phyloP scores from a whole-genome alignment of 2,329 filamentous ascomycete species.

The Waltergamsia citrina region DNA sequence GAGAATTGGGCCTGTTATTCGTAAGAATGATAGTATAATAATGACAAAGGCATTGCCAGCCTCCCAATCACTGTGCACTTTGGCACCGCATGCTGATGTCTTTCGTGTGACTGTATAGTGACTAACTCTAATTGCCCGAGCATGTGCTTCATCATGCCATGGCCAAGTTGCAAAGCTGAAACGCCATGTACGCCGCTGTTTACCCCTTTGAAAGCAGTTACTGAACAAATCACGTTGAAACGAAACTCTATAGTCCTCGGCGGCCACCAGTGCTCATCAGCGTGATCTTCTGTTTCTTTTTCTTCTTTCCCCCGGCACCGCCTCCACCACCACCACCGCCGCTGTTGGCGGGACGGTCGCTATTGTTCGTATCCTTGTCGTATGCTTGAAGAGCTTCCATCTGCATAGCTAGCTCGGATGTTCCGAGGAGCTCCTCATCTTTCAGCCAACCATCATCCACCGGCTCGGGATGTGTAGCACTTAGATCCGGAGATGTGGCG shows the following conservation, averaged over 20 bases:
- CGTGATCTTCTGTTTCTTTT: slow-evolving; percentile 65
- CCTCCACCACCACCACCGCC: slow-evolving; percentile 13
- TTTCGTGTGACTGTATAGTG: too few species aligned
- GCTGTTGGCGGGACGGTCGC: slow-evolving; percentile 1
- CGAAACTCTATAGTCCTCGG: slow-evolving; percentile 27
- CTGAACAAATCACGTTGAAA: too few species aligned
- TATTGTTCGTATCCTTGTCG: slow-evolving; percentile 9
- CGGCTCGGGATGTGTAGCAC: slow-evolving; percentile 18
- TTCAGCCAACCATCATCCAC: slow-evolving; percentile 77
- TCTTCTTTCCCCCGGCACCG: slow-evolving; percentile 44
- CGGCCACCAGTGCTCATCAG: slow-evolving; percentile 59
- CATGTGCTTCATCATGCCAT: too few species aligned
- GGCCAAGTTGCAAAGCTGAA: too few species aligned
- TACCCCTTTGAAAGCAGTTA: too few species aligned
- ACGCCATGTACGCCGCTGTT: too few species aligned
- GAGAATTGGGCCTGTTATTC: too few species aligned
- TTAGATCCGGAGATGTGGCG: slow-evolving; percentile 44
- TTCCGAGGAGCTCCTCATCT: slow-evolving; percentile 63
- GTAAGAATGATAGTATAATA: too few species aligned
- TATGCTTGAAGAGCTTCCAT: slow-evolving; percentile 43
- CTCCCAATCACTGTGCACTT: too few species aligned
- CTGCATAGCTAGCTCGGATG: slow-evolving; percentile 50
- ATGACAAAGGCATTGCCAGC: too few species aligned
- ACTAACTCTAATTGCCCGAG: too few species aligned
- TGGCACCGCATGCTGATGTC: too few species aligned